Evolutionary conservation across 768 basidiomycete genomes (phyloP).

Genomic region (Galerina sulciceps): DNA sequence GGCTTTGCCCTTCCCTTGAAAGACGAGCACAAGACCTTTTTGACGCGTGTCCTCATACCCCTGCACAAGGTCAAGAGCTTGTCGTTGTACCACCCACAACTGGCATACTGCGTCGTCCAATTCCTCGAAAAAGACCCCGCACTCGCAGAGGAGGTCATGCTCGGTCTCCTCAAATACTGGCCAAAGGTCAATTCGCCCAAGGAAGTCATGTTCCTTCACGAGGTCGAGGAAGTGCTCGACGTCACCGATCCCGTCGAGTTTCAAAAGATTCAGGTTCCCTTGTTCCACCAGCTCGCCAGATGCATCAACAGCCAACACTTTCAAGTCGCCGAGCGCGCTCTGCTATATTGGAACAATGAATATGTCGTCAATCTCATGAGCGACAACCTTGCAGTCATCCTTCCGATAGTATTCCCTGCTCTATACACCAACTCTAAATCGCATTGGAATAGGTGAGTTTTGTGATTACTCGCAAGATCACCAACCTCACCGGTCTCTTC

Average conservation of each 20-base stretch:
- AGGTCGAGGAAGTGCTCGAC: slow-evolving; percentile 98
- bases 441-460: slow-evolving; percentile 95
- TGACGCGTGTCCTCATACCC: slow-evolving; percentile 91
- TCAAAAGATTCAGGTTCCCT: slow-evolving; percentile 89
- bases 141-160: slow-evolving; percentile 93
- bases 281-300: slow-evolving; percentile 93
- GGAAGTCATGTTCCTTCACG: slow-evolving; percentile 99
- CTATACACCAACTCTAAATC: slow-evolving; percentile 94
- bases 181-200: slow-evolving; percentile 99
- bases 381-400: slow-evolving; percentile 85
- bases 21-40: slow-evolving; percentile 98
- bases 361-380: slow-evolving; percentile 99
- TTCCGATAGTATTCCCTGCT: slow-evolving; percentile 97
- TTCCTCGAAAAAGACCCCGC: slow-evolving; percentile 95
- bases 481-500: slow-evolving; percentile 5
- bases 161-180: slow-evolving; percentile 97
- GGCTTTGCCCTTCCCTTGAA: slow-evolving; percentile 98
- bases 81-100: slow-evolving; percentile 98
- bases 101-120: slow-evolving; percentile 99
- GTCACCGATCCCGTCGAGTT: slow-evolving; percentile 97
- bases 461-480: neutral
- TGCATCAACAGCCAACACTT: slow-evolving; percentile 99
- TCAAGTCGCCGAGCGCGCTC: slow-evolving; percentile 96
- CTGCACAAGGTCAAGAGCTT: slow-evolving; percentile 98
- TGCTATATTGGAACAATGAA: slow-evolving; percentile 99